A percentile compares a stretch with the other conserved stretches of the same genome.
Conservation (phyloP, 169 alveolate species). For the Plasmodium gaboni region DNA sequence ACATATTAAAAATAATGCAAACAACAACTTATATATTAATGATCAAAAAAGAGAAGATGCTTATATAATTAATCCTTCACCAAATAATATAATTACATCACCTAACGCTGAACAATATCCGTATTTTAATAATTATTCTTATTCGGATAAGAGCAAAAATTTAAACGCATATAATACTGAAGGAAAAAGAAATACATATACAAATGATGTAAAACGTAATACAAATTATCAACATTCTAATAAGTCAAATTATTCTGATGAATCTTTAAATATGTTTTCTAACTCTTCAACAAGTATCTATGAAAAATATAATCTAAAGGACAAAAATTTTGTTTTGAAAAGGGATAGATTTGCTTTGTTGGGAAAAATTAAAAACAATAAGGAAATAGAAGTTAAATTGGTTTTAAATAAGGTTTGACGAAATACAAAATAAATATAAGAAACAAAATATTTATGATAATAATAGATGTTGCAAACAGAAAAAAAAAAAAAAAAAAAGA, state of each 20-base stretch:
- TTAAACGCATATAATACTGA: background rate
- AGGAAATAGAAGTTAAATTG: constrained; percentile 47
- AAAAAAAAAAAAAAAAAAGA: background rate
- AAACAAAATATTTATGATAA: background rate
- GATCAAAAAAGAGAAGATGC: constrained; percentile 63
- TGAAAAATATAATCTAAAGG: constrained; percentile 15
- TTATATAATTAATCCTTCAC: constrained; percentile 9
- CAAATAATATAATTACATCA: background rate
- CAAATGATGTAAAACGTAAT: background rate
- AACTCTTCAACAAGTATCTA: background rate
- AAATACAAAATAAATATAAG: constrained; percentile 14
- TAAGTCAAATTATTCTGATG: constrained; percentile 29
- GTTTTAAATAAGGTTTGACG: constrained; percentile 40
- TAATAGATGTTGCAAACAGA: background rate
- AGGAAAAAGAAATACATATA: constrained; percentile 6
- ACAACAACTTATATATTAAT: constrained; percentile 12
- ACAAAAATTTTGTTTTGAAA: constrained; percentile 23
- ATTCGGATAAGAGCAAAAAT: constrained; percentile 15
- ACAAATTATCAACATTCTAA: constrained; percentile 17
- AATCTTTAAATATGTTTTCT: constrained; percentile 16
- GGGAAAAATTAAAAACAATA: constrained; percentile 53
- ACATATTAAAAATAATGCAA: background rate
- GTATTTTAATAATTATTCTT: constrained; percentile 3
- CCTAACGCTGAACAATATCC: background rate
- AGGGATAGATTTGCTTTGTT: constrained; percentile 46